Conservation (phyloP, 2,329 filamentous ascomycete genomes). For the Colletotrichum tropicale region DNA sequence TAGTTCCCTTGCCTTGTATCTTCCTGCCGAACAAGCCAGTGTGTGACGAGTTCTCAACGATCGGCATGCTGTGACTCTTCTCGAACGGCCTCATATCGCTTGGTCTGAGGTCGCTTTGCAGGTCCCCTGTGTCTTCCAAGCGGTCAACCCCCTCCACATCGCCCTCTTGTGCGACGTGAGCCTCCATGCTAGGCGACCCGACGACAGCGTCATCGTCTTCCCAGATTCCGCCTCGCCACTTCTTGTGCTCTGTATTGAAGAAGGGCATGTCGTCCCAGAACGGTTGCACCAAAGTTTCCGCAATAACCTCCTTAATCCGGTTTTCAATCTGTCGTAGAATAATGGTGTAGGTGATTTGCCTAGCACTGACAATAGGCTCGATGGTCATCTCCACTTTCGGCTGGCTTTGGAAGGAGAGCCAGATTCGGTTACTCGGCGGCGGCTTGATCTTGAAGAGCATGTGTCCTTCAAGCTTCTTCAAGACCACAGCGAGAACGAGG, state of each 20-base stretch:
- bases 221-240: constrained; percentile 86
- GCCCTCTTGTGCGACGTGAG: constrained; percentile 45
- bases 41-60: constrained; percentile 41
- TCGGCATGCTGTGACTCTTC: constrained; percentile 58
- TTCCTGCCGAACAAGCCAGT: constrained; percentile 58
- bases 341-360: constrained; percentile 93
- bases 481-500: constrained; percentile 81
- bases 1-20: constrained; percentile 38
- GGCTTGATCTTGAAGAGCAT: constrained; percentile 88
- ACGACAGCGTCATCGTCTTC: constrained; percentile 57
- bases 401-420: constrained; percentile 93
- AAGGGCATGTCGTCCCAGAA: constrained; percentile 98
- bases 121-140: constrained; percentile 44
- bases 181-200: constrained; percentile 38
- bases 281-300: constrained; percentile 87
- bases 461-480: constrained; percentile 87
- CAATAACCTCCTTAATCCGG: constrained; percentile 90
- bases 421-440: constrained; percentile 93
- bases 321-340: constrained; percentile 94
- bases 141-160: constrained; percentile 53
- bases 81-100: constrained; percentile 52
- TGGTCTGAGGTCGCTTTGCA: constrained; percentile 44
- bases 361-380: constrained; percentile 91
- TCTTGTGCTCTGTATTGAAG: constrained; percentile 77
- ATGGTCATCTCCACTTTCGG: constrained; percentile 94